Evolutionary conservation across 2,329 filamentous ascomycete species (phyloP), one percentile per base, ranked within the genome.

Genomic region (Fusarium sp.): DNA sequence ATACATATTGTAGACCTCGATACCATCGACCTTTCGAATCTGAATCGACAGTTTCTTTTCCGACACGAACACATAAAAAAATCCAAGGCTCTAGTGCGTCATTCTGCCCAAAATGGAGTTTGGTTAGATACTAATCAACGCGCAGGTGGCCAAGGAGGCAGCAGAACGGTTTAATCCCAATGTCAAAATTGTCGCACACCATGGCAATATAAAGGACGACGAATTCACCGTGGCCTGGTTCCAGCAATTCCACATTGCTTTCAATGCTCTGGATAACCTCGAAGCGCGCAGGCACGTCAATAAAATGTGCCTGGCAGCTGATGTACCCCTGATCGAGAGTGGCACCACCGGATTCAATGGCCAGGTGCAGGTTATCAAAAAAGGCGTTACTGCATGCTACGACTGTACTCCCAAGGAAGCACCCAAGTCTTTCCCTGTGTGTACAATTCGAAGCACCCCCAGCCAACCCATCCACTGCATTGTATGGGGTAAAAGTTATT

Each of bases 391-490:
- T 3, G 96, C 97, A 78, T 99, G 96, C 85, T 99, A 99, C 82
- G 96, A 99, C 80, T 99, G 96, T 85, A 93, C 91, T 20, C 89
- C 91, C 5, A 99, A 99, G 82, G 93, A 96, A 69, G 91, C 93
- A 4, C 96, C 96, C 11, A 98, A 98, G 81, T 93, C 93, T 3
- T 98, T 97, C 79, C 95, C 96, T 4, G 95, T 98, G 47, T 99
- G 96, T 85, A 99, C 96, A 4, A 98, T 99, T 78, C 91, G 96
- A 81, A 98, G 94, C 82, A 99, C 95, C 0, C 96, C 96, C 0
- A 97, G 93, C 74, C 96, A 98, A 78, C 94, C 96, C 2, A 98
- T 99, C 48, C 96, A 99, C 83, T 98, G 96, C 84, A 99, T 99
- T 70, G 96, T 99, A 5, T 99, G 96, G 96, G 96, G 90, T 26